Conservation (phyloP, 148 eudicot genomes). For the Vaccinium darrowii region DNA sequence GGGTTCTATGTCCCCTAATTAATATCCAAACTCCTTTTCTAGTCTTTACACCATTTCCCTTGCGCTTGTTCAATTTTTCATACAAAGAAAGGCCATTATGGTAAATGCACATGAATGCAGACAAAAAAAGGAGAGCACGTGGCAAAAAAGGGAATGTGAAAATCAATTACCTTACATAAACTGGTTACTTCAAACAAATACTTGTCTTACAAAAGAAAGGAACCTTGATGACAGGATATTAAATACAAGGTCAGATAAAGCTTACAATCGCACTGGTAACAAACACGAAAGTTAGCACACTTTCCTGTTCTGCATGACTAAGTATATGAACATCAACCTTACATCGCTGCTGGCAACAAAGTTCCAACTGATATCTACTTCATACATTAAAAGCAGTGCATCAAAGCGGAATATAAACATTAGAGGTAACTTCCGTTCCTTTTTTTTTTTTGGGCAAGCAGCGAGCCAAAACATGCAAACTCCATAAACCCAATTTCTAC, state of each 20-base stretch:
- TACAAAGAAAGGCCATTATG: neutral
- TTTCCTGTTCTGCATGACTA: neutral
- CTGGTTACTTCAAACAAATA: neutral
- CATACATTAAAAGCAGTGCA: slow-evolving; percentile 7
- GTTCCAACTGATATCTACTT: neutral
- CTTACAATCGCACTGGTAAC: neutral
- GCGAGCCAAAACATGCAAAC: neutral
- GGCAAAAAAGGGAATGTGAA: neutral
- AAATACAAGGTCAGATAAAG: neutral
- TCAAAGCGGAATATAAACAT: neutral
- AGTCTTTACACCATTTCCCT: neutral
- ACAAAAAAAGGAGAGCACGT: neutral
- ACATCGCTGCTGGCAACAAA: neutral
- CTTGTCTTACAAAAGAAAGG: neutral
- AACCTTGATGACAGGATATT: neutral
- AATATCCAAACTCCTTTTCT: neutral
- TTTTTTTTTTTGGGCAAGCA: neutral
- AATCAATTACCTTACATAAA: neutral
- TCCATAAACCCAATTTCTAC: neutral
- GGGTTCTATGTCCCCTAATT: neutral
- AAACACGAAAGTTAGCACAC: neutral
- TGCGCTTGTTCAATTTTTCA: neutral
- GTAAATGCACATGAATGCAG: neutral
- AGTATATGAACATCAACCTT: no score
- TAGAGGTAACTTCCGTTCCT: no score